Evolutionary conservation across 2,329 filamentous ascomycete genomes (phyloP), one percentile per base, ranked within the genome.

Genomic region (Verruconis gallopava): DNA sequence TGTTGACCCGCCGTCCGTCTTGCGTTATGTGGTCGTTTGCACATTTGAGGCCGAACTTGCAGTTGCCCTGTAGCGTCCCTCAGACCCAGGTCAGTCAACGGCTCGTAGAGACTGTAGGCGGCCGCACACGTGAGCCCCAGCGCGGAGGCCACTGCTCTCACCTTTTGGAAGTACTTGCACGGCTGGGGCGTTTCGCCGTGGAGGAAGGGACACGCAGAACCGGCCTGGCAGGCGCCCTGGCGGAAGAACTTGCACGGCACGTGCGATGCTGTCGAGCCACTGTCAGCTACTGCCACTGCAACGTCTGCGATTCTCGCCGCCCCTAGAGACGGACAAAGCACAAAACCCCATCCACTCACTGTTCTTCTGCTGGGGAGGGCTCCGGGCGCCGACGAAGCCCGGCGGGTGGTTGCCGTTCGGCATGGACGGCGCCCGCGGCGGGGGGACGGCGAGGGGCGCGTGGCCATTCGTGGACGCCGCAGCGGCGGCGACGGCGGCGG

Each of bases 231-330:
- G 55, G 85, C 79, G 60, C 89, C 88, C 67, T 94, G 85, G 42
- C 86, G 80, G 65, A 91, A 98, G 81, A 98, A 98, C 72, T 96
- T 96, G 81, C 91, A 98, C 30, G 91, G 91, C 35, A 98, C 91
- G 67, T 96, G 91, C 47, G 88, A 82, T 14, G 91, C 94, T 63
- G 94, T 89, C 95, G 19, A 6, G 11, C 21, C 5, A 40, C 15
- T 6, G 21, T 38, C 25, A 38, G 11, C 21, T 9, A 21, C 25
- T 14, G 5, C 19, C n/a, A n/a, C n/a, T n/a, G n/a, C n/a, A n/a
- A n/a, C n/a, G n/a, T n/a, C n/a, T n/a, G n/a, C n/a, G n/a, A n/a
- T n/a, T n/a, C n/a, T n/a, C n/a, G n/a, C n/a, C n/a, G n/a, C n/a
- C n/a, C n/a, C n/a, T n/a, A n/a, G n/a, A n/a, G n/a, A n/a, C n/a